Evolutionary conservation across 768 basidiomycete species (phyloP), one percentile per base, ranked within the genome.

Genomic region (Lenzites betulinus): DNA sequence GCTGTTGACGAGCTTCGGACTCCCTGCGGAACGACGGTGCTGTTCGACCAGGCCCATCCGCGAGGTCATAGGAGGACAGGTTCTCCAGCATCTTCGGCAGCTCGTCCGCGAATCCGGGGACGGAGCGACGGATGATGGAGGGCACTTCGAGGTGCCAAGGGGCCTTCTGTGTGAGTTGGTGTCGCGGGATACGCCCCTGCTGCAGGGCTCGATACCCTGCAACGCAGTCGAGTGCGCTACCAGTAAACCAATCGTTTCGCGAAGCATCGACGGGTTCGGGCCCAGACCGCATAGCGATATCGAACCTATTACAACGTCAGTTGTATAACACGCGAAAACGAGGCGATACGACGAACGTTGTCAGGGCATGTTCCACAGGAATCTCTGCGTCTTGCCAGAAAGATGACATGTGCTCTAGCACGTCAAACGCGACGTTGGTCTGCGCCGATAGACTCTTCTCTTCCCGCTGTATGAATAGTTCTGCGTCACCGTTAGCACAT

Each of bases 191-290:
- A 7, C 78, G 79, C 20, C 79, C 83, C 64, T 79, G 78, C 11
- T 68, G 67, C 49, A 89, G 68, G 2, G 82, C 83, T 46, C 79
- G 80, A 69, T 81, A 86, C 11, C 81, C 86, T 51, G 79, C 73
- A 5, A 72, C 73, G 15, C 81, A 81, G 61, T 82, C 82, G 43
- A 89, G 66, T n/a, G 74, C 68, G 62, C 77, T 80, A 9, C 79
- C 79, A 0, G 85, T 78, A 20, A 91, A 71, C 64, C 91, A 88
- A 66, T 86, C 83, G 1, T 85, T 77, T 52, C 83, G 75, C 0
- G 78, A 77, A 4, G 74, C 58, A 25, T 74, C 60, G 13, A 54
- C 41, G 1, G 83, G 82, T 61, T 83, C 82, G 12, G 79, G 76
- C 11, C 82, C 82, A 20, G 83, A 74, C 33, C 80, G 78, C 63